Evolutionary conservation across 139 green algal species (phyloP).

Genomic region (Chlorella sorokiniana): DNA sequence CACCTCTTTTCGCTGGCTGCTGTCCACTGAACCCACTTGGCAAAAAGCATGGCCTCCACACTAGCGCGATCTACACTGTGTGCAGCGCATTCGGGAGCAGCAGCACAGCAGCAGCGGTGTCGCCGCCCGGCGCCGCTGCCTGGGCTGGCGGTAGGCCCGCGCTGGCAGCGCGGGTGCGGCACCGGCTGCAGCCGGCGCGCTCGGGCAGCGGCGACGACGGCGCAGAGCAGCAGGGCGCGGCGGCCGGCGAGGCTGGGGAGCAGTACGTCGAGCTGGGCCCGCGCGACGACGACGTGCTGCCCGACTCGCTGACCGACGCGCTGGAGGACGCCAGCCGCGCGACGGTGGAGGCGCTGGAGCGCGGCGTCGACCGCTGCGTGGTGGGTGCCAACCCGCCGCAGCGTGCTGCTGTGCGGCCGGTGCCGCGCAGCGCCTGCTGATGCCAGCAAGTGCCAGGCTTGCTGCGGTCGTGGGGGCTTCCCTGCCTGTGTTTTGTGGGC

Average conservation of each 20-base stretch:
- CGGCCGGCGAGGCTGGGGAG: neutral
- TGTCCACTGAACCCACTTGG: too few relatives aligned
- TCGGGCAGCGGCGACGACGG: neutral
- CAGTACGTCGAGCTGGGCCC: neutral
- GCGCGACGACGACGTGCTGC: slow-evolving; percentile 66
- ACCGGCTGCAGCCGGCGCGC: neutral
- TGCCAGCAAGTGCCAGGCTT: neutral
- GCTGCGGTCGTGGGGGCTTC: neutral
- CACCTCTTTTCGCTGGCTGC: too few relatives aligned
- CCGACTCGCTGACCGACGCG: slow-evolving; percentile 79
- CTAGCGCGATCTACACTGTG: too few relatives aligned
- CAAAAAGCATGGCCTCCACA: too few relatives aligned
- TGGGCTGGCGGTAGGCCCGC: too few relatives aligned
- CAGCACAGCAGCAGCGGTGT: neutral
- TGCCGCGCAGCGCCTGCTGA: too few relatives aligned
- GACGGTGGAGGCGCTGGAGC: slow-evolving; percentile 70
- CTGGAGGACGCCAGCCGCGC: slow-evolving; percentile 60
- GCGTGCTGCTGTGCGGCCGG: too few relatives aligned
- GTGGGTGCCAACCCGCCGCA: slow-evolving; percentile 31
- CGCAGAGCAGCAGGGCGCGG: too few relatives aligned
- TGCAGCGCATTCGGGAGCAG: too few relatives aligned
- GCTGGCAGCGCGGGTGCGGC: neutral
- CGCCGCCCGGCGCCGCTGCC: too few relatives aligned
- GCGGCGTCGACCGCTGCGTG: slow-evolving; percentile 61
- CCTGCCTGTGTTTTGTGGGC: neutral